Conservation (phyloP, 495 filamentous ascomycete genomes). For the Aspergillus cristatus region DNA sequence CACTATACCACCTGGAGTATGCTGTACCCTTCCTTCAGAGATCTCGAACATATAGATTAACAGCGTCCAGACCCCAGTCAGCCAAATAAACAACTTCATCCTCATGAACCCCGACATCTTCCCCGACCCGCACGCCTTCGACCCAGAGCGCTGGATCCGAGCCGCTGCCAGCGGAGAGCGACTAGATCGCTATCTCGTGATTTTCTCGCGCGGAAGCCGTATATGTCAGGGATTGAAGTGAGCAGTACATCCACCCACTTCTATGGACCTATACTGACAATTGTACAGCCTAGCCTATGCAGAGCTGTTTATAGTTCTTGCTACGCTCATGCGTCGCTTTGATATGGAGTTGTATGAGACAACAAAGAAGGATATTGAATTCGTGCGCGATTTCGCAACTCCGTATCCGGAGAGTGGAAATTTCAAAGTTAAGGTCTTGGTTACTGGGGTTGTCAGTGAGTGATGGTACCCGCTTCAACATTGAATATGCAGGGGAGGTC, state of each 20-base stretch:
- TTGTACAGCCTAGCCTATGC: constrained; percentile 30
- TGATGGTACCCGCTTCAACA: too few species aligned
- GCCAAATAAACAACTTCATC: constrained; percentile 35
- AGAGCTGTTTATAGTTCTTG: constrained; percentile 31
- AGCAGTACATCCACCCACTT: constrained; percentile 3
- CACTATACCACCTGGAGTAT: constrained; percentile 23
- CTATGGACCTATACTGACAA: constrained; percentile 2
- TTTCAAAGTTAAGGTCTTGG: constrained; percentile 10
- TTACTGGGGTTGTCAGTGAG: constrained; percentile 11
- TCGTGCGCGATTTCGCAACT: constrained; percentile 22
- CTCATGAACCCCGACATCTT: constrained; percentile 40
- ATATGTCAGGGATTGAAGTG: constrained; percentile 36
- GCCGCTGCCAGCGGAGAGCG: constrained; percentile 19
- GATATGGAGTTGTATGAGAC: constrained; percentile 31
- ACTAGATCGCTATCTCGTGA: constrained; percentile 29
- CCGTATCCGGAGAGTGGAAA: constrained; percentile 9
- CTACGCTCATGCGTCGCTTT: constrained; percentile 27
- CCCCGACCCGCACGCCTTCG: constrained; percentile 35
- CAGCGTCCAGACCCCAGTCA: constrained; percentile 28
- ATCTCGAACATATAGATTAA: constrained; percentile 6
- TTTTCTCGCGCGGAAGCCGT: constrained; percentile 33
- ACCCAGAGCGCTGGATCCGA: constrained; percentile 42
- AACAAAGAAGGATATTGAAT: constrained; percentile 16
- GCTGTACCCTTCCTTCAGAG: constrained; percentile 12
- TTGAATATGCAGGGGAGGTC: too few species aligned